Conservation (phyloP, 768 basidiomycete species). For the Coprinellus micaceus region DNA sequence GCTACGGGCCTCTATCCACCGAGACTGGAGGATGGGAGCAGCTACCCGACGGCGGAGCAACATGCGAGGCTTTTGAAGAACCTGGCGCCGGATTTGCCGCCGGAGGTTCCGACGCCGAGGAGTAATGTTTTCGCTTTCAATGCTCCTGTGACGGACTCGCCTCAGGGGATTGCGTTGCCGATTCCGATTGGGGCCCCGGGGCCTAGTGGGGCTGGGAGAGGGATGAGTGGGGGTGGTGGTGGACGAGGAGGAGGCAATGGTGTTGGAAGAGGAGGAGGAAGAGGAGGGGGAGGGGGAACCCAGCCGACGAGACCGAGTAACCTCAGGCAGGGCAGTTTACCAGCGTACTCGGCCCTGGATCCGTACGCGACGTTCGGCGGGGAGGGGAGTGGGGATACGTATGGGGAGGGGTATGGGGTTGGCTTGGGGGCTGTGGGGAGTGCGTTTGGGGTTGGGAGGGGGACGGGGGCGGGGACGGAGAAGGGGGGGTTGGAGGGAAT, state of each 20-base stretch:
- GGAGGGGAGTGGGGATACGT: neutral
- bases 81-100: neutral
- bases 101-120: too few relatives aligned
- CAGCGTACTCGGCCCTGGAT: neutral
- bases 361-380: neutral
- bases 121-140: too few relatives aligned
- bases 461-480: neutral
- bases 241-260: too few relatives aligned
- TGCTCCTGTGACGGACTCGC: too few relatives aligned
- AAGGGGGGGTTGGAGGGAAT: neutral
- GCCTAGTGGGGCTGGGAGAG: too few relatives aligned
- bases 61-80: neutral
- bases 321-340: neutral
- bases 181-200: too few relatives aligned
- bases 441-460: neutral
- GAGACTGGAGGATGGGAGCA: neutral
- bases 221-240: too few relatives aligned
- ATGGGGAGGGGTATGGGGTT: neutral
- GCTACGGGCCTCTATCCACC: neutral
- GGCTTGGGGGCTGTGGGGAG: neutral
- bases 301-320: neutral
- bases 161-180: too few relatives aligned
- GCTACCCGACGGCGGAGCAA: neutral
- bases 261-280: too few relatives aligned
- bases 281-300: too few relatives aligned